Percentiles rank a stretch among this genome's conserved stretches.
Evolutionary conservation across 1,284 basidiomycete genomes (phyloP).

Genomic region (Cryptococcus neoformans): DNA sequence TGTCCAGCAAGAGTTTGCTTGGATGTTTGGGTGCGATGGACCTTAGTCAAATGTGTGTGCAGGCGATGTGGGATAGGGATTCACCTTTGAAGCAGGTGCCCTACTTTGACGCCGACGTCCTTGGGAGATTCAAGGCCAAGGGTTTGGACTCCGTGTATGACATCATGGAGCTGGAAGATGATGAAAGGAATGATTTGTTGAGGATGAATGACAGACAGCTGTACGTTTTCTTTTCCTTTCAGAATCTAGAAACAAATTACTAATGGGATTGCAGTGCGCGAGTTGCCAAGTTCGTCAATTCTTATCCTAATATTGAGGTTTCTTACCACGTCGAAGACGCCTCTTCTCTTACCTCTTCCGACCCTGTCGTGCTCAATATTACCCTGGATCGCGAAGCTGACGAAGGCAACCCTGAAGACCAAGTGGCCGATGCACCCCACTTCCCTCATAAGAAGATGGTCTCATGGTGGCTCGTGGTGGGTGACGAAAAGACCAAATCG

Average conservation of each 20-base stretch:
- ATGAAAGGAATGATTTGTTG: slow-evolving; percentile 73
- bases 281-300: slow-evolving; percentile 90
- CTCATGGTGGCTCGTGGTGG: slow-evolving; percentile 97
- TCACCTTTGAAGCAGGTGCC: slow-evolving; percentile 93
- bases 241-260: no score
- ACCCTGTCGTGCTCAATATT: slow-evolving; percentile 78
- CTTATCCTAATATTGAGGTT: slow-evolving; percentile 90
- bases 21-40: slow-evolving; percentile 98
- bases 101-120: slow-evolving; percentile 83
- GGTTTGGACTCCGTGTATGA: slow-evolving; percentile 86
- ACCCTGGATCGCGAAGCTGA: slow-evolving; percentile 78
- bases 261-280: slow-evolving; percentile 46
- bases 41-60: slow-evolving; percentile 98
- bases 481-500: slow-evolving; percentile 66
- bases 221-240: slow-evolving; percentile 51
- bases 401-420: slow-evolving; percentile 65
- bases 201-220: slow-evolving; percentile 84
- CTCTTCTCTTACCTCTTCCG: slow-evolving; percentile 76
- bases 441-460: slow-evolving; percentile 88
- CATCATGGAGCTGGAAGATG: slow-evolving; percentile 95
- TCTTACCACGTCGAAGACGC: slow-evolving; percentile 67
- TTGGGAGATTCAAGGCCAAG: slow-evolving; percentile 79
- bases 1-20: slow-evolving; percentile 94
- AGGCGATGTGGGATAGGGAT: slow-evolving; percentile 96
- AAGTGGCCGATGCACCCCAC: slow-evolving; percentile 83